phyloP scores from a whole-genome alignment of 1,284 basidiomycete species.

The Microbotryum scabiosae region DNA sequence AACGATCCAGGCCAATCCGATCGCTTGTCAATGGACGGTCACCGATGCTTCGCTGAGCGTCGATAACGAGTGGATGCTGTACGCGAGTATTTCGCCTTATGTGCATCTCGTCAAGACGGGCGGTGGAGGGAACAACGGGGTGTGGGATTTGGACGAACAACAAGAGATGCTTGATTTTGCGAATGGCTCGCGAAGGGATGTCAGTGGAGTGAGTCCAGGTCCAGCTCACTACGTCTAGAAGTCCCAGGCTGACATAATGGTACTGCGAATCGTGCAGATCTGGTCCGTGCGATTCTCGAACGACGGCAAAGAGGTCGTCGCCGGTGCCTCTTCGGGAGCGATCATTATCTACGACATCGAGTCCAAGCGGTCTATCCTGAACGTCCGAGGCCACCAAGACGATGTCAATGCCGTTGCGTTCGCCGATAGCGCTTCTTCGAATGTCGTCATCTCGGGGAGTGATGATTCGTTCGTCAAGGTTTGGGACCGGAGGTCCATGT shows the following conservation, averaged over 20 bases:
- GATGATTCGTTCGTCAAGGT: constrained; percentile 93
- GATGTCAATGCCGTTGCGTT: constrained; percentile 71
- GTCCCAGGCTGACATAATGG: background rate
- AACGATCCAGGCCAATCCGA: constrained; percentile 63
- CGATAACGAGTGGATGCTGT: constrained; percentile 88
- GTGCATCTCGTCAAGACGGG: constrained; percentile 78
- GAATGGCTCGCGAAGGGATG: constrained; percentile 5
- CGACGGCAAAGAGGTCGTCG: constrained; percentile 81
- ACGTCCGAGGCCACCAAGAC: constrained; percentile 71
- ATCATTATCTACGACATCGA: constrained; percentile 88
- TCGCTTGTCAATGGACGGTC: constrained; percentile 61
- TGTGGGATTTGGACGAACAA: constrained; percentile 31
- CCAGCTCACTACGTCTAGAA: background rate
- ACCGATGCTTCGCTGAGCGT: constrained; percentile 89
- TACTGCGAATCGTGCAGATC: constrained; percentile 45
- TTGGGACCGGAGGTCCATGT: constrained; percentile 89
- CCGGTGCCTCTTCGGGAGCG: constrained; percentile 51
- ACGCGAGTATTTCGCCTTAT: constrained; percentile 60
- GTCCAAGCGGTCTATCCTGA: constrained; percentile 66
- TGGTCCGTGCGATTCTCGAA: constrained; percentile 94
- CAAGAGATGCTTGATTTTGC: constrained; percentile 68
- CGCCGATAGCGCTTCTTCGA: constrained; percentile 62
- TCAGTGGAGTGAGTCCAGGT: constrained; percentile 32
- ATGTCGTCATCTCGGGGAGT: constrained; percentile 85
- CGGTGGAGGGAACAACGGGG: constrained; percentile 49